These are phyloP conservation scores for Clarkia xantiana DNA, from an alignment of 345 rosid genomes.

Conservation along the genomic window DNA sequence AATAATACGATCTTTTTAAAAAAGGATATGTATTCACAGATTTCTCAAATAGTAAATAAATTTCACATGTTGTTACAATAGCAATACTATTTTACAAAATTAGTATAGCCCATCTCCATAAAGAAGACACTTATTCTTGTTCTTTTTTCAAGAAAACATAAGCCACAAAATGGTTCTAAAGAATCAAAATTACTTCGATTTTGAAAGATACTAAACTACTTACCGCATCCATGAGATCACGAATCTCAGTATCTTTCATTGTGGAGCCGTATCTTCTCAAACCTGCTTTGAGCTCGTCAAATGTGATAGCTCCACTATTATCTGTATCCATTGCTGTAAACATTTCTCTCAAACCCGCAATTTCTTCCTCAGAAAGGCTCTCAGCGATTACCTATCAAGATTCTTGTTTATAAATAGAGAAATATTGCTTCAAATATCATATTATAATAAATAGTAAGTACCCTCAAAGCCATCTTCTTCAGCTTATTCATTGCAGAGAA, in stretches of 20 bases:
- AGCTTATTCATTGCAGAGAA: constrained; percentile 98
- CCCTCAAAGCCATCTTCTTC: constrained; percentile 97
- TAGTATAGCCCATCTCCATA: too few species aligned
- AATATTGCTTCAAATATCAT: too few species aligned
- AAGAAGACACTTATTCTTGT: too few species aligned
- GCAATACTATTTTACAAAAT: too few species aligned
- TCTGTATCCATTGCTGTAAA: constrained; percentile 91
- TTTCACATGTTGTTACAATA: too few species aligned
- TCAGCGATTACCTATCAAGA: constrained; percentile 74
- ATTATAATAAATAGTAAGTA: constrained; percentile 12
- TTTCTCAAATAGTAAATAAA: too few species aligned
- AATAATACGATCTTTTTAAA: too few species aligned
- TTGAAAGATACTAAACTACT: constrained; percentile 21
- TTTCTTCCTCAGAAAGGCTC: constrained; percentile 97
- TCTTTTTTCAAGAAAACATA: too few species aligned
- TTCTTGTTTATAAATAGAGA: neutral
- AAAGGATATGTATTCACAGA: too few species aligned
- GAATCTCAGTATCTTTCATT: constrained; percentile 81
- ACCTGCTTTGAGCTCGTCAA: constrained; percentile 95
- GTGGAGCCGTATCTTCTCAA: constrained; percentile 92
- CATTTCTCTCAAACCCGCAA: constrained; percentile 94
- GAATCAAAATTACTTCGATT: neutral
- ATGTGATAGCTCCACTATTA: constrained; percentile 92
- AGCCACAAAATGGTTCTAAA: too few species aligned
- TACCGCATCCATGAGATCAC: constrained; percentile 97